A percentile compares a stretch with the other conserved stretches of the same genome.
Evolutionary conservation across 257 asterid genomes (phyloP).

Genomic region (Marsdenia floribunda): DNA sequence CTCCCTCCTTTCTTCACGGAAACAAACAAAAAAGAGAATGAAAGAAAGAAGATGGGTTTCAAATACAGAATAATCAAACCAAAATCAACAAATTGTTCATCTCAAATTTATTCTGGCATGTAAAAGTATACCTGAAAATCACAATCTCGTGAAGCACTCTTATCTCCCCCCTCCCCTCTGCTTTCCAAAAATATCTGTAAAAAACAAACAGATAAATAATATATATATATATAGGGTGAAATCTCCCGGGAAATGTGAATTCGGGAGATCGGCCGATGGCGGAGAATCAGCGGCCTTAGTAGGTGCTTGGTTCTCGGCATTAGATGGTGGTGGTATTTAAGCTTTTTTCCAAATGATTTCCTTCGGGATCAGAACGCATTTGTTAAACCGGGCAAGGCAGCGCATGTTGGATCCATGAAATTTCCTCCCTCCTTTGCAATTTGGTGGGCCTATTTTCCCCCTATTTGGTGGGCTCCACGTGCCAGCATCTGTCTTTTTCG

Average conservation of each 20-base stretch:
- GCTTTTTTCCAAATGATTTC: neutral
- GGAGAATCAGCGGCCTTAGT: neutral
- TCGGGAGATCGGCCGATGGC: conserved; percentile 4
- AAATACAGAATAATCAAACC: neutral
- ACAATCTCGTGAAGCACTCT: neutral
- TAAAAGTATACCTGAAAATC: conserved; percentile 1
- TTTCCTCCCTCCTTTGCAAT: neutral
- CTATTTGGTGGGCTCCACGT: neutral
- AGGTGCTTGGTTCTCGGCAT: neutral
- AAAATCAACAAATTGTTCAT: neutral
- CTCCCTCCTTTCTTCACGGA: neutral
- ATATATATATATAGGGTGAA: neutral
- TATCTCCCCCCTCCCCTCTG: neutral
- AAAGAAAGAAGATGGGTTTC: no score
- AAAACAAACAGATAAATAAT: no score
- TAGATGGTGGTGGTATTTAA: neutral
- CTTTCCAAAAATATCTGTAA: neutral
- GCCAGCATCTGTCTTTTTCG: neutral
- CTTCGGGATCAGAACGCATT: neutral
- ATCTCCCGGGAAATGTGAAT: neutral
- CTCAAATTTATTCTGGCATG: neutral
- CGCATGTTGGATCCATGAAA: no score
- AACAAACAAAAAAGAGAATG: no score
- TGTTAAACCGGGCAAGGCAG: no score
- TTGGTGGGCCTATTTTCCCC: neutral